Evolutionary conservation across 495 filamentous ascomycete genomes (phyloP).

Genomic region (Lepidopterella palustris): DNA sequence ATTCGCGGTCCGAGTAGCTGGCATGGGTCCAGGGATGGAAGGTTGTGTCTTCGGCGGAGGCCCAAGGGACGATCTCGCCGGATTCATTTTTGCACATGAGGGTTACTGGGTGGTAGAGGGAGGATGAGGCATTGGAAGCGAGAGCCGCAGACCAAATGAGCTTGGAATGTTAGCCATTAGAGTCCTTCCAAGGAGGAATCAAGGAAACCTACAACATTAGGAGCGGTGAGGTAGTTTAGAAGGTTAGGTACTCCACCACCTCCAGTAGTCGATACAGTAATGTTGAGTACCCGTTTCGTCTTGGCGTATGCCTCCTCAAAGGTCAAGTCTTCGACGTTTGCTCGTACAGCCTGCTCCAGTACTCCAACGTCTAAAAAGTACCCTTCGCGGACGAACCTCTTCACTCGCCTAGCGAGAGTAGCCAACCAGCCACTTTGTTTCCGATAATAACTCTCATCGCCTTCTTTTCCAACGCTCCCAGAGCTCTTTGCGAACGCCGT

Average conservation of each 20-base stretch:
- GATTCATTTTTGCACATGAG: constrained; percentile 78
- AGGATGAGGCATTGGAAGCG: constrained; percentile 75
- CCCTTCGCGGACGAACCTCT: constrained; percentile 63
- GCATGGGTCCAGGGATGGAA: constrained; percentile 65
- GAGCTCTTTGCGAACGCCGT: constrained; percentile 57
- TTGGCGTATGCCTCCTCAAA: constrained; percentile 89
- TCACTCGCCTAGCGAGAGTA: constrained; percentile 55
- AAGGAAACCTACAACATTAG: constrained; percentile 69
- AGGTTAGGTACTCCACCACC: constrained; percentile 74
- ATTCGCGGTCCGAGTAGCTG: constrained; percentile 66
- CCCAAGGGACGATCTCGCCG: constrained; percentile 76
- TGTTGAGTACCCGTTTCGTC: constrained; percentile 85
- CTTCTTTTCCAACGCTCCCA: constrained; percentile 9
- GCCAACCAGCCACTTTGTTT: constrained; percentile 43
- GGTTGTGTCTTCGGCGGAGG: constrained; percentile 55
- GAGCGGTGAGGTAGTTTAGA: constrained; percentile 89
- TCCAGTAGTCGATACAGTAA: constrained; percentile 72
- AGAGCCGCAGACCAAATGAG: constrained; percentile 91
- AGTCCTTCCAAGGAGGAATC: background rate
- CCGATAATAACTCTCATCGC: constrained; percentile 18
- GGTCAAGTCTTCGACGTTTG: constrained; percentile 82
- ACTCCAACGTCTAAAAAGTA: constrained; percentile 78
- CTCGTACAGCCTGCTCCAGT: constrained; percentile 76
- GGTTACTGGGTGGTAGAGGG: constrained; percentile 59
- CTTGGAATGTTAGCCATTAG: constrained; percentile 35